Evolutionary conservation across 495 filamentous ascomycete genomes (phyloP), one percentile per base, ranked within the genome.

Genomic region (Extremus antarcticus): DNA sequence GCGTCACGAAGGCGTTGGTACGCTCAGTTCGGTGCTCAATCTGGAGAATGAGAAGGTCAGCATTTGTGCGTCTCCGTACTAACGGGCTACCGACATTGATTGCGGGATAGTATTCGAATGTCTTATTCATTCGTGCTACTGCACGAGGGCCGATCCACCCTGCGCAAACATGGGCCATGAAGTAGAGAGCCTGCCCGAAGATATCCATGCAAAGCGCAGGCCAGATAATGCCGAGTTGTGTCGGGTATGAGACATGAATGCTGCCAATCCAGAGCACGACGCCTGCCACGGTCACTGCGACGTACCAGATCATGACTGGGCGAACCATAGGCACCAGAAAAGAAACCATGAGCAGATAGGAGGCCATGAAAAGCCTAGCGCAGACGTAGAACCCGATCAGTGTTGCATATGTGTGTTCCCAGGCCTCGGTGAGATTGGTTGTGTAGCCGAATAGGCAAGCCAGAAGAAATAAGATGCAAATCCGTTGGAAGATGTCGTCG

Each of bases 11-110:
- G 2, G 77, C 78, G 50, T 74, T 75, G 17, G 76, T 79, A n/a
- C 79, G 64, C 59, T 81, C 79, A 40, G 74, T 75, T 50, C 74
- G 74, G 60, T 82, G 79, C 65, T 83, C 79, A 58, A 83, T 81
- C 58, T 80, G 81, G 22, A 77, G n/a, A n/a, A n/a, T n/a, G n/a
- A n/a, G n/a, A n/a, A n/a, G n/a, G n/a, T n/a, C n/a, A n/a, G n/a
- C n/a, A n/a, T n/a, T n/a, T n/a, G n/a, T n/a, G n/a, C n/a, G n/a
- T n/a, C n/a, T n/a, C n/a, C n/a, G n/a, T n/a, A n/a, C n/a, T n/a
- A n/a, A n/a, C n/a, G n/a, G n/a, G n/a, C n/a, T n/a, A n/a, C n/a
- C n/a, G 35, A 40, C n/a, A n/a, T 45, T 45, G 41, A 45, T 21
- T n/a, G 41, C 65, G 0, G 79, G 79, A 38, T 70, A 75, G 66